phyloP scores from a whole-genome alignment of 306 rosid genomes.

The Cucumis sativus region DNA sequence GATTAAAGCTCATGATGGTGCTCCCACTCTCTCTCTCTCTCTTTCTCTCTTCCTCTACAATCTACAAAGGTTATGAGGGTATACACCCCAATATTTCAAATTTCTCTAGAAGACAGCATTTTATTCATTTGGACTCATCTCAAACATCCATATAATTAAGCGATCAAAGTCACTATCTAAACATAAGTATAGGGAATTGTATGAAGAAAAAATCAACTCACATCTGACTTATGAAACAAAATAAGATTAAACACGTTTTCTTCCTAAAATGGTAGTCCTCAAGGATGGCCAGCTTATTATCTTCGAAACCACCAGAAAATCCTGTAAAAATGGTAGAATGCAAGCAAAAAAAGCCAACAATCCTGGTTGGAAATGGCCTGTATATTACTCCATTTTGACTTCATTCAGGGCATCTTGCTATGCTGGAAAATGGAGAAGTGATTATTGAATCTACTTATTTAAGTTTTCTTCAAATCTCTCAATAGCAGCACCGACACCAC shows the following conservation, averaged over 20 bases:
- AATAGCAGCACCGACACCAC: constrained; percentile 81
- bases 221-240: not conserved
- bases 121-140: not conserved
- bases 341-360: not conserved
- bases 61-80: not conserved
- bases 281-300: not conserved
- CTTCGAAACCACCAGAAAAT: not conserved
- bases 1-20: not conserved
- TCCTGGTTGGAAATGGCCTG: not conserved
- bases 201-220: not conserved
- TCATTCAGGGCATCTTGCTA: not conserved
- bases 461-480: constrained; percentile 75
- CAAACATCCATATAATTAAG: not conserved
- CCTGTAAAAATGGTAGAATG: not conserved
- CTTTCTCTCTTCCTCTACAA: not conserved
- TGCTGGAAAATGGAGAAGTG: not conserved
- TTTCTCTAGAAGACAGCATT: not conserved
- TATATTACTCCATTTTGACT: not conserved
- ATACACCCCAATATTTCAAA: not conserved
- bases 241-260: not conserved
- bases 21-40: not conserved
- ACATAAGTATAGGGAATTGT: not conserved
- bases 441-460: constrained; percentile 29
- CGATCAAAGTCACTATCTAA: not conserved
- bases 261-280: not conserved